Percentiles rank a stretch among this genome's conserved stretches.
Evolutionary conservation across 768 basidiomycete species (phyloP).

Genomic region (Chalciporus piperatus): DNA sequence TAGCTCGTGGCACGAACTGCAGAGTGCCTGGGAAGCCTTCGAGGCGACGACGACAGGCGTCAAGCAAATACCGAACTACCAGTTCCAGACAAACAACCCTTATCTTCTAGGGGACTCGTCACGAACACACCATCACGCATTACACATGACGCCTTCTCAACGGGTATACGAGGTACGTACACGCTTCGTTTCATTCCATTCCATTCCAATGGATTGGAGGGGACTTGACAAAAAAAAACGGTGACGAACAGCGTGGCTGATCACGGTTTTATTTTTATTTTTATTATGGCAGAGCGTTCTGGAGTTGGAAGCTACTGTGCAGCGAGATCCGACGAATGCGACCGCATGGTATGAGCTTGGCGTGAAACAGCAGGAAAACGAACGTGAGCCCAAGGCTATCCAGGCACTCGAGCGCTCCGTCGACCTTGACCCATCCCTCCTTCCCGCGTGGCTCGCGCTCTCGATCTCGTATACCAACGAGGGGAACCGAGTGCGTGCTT

Average conservation of each 20-base stretch:
- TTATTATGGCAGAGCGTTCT: slow-evolving; percentile 64
- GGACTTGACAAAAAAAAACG: slow-evolving; percentile 4
- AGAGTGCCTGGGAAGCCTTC: slow-evolving; percentile 77
- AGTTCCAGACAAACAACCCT: slow-evolving; percentile 77
- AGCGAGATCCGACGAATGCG: slow-evolving; percentile 68
- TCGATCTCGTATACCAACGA: slow-evolving; percentile 93
- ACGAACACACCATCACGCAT: slow-evolving; percentile 44
- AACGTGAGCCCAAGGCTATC: slow-evolving; percentile 88
- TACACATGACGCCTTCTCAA: slow-evolving; percentile 31
- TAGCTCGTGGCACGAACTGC: slow-evolving; percentile 62
- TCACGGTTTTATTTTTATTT: slow-evolving; percentile 11
- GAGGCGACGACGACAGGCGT: slow-evolving; percentile 73
- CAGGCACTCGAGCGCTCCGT: slow-evolving; percentile 78
- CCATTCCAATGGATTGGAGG: slow-evolving; percentile 14
- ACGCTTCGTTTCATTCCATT: neutral
- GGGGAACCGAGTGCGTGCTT: slow-evolving; percentile 67
- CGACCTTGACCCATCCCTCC: slow-evolving; percentile 72
- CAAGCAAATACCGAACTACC: slow-evolving; percentile 53
- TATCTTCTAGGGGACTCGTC: slow-evolving; percentile 64
- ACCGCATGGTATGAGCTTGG: slow-evolving; percentile 89
- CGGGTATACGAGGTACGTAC: slow-evolving; percentile 41
- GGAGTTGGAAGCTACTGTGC: slow-evolving; percentile 86
- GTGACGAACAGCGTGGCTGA: slow-evolving; percentile 13
- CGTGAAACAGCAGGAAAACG: slow-evolving; percentile 97
- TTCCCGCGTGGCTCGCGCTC: slow-evolving; percentile 86